Percentiles rank a stretch among this genome's conserved stretches.
These are phyloP conservation scores for Zymoseptoria tritici DNA, from an alignment of 2,329 filamentous ascomycete species.

Conservation along the genomic window DNA sequence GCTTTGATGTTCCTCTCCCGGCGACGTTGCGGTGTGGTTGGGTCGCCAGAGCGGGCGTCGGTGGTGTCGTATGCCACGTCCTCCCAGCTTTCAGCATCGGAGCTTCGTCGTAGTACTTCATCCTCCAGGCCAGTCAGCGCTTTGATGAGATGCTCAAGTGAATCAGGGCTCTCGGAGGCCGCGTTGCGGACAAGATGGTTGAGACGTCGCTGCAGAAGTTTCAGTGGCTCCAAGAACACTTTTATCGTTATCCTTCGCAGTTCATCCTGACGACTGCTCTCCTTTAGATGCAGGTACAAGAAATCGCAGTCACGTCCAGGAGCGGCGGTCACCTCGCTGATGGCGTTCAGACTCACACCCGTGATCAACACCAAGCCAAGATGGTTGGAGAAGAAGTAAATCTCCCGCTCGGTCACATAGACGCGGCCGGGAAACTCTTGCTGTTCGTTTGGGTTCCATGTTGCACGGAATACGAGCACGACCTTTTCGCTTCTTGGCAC, in stretches of 20 bases:
- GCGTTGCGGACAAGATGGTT: conserved; percentile 80
- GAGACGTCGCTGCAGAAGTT: conserved; percentile 71
- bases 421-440: conserved; percentile 77
- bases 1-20: conserved; percentile 46
- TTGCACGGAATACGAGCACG: conserved; percentile 84
- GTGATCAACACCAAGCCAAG: conserved; percentile 84
- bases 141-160: conserved; percentile 62
- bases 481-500: conserved; percentile 71
- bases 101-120: conserved; percentile 52
- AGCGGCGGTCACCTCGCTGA: conserved; percentile 83
- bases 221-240: conserved; percentile 82
- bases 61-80: conserved; percentile 52
- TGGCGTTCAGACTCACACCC: conserved; percentile 63
- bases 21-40: conserved; percentile 32
- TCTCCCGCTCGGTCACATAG: conserved; percentile 76
- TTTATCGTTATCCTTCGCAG: conserved; percentile 78
- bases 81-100: conserved; percentile 75
- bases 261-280: conserved; percentile 51
- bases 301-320: conserved; percentile 90
- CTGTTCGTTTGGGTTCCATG: conserved; percentile 71
- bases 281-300: conserved; percentile 72
- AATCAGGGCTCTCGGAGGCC: conserved; percentile 61
- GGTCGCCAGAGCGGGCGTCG: conserved; percentile 39
- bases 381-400: conserved; percentile 96
- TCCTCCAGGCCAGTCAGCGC: conserved; percentile 68